A percentile compares a stretch with the other conserved stretches of the same genome.
These are phyloP conservation scores for Coemansia sp. DNA, from an alignment of 192 early-diverging fungal species.

Conservation along the genomic window DNA sequence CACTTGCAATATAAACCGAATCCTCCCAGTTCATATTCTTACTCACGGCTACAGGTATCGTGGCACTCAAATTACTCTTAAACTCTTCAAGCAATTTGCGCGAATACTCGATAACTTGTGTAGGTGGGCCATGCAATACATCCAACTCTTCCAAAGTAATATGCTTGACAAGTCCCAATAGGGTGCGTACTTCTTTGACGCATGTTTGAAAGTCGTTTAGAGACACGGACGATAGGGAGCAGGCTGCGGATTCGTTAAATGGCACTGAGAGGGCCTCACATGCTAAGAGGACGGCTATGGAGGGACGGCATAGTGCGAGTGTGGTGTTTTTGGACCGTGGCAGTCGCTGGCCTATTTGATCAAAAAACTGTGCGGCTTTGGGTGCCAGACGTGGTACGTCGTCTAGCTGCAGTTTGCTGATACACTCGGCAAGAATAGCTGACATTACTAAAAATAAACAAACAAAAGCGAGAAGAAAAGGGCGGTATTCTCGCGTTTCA, in stretches of 20 bases:
- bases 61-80: constrained; percentile 16
- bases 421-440: constrained; percentile 23
- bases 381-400: constrained; percentile 31
- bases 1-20: constrained; percentile 43
- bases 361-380: constrained; percentile 49
- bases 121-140: constrained; percentile 41
- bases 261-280: constrained; percentile 37
- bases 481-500: too few species aligned
- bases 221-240: constrained; percentile 31
- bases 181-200: constrained; percentile 27
- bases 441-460: constrained; percentile 22
- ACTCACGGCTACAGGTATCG: constrained; percentile 26
- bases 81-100: constrained; percentile 40
- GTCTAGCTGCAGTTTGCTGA: constrained; percentile 33
- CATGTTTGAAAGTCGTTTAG: constrained; percentile 24
- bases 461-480: constrained; percentile 2
- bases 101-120: constrained; percentile 23
- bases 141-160: constrained; percentile 46
- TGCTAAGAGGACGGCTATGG: constrained; percentile 46
- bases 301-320: constrained; percentile 23
- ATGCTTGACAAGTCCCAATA: constrained; percentile 39
- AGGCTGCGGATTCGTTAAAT: constrained; percentile 49
- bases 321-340: constrained; percentile 17
- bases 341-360: constrained; percentile 31
- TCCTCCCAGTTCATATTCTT: constrained; percentile 37